These are phyloP conservation scores for Aspergillus viridinutans DNA, from an alignment of 2,329 filamentous ascomycete genomes.

Conservation along the genomic window DNA sequence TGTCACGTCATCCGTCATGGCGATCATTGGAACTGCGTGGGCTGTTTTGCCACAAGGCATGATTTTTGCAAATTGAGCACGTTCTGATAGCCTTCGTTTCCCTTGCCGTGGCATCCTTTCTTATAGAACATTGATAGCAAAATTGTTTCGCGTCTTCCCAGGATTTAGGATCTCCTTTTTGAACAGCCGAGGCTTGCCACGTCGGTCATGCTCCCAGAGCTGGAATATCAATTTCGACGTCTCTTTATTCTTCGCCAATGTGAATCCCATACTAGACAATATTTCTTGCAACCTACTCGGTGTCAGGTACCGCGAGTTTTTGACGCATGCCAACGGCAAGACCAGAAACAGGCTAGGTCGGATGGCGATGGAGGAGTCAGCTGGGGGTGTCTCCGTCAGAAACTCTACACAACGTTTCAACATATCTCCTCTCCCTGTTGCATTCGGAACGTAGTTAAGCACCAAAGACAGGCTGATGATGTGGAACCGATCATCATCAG, in stretches of 20 bases:
- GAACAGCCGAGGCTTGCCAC: slow-evolving; percentile 41
- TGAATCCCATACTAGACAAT: slow-evolving; percentile 74
- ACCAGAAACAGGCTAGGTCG: slow-evolving; percentile 73
- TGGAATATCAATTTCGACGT: slow-evolving; percentile 85
- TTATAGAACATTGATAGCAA: slow-evolving; percentile 65
- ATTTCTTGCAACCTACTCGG: slow-evolving; percentile 65
- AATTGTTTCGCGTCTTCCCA: slow-evolving; percentile 80
- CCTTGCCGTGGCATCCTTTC: slow-evolving; percentile 11
- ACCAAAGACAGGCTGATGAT: slow-evolving; percentile 89
- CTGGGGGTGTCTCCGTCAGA: slow-evolving; percentile 42
- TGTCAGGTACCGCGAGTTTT: slow-evolving; percentile 86
- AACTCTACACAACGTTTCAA: slow-evolving; percentile 70
- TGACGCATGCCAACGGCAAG: slow-evolving; percentile 78
- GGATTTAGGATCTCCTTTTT: slow-evolving; percentile 73
- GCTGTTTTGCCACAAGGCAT: slow-evolving; percentile 78
- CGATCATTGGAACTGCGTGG: slow-evolving; percentile 75
- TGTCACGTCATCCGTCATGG: slow-evolving; percentile 64
- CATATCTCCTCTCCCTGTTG: slow-evolving; percentile 75
- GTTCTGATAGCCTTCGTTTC: neutral
- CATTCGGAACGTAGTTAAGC: slow-evolving; percentile 86
- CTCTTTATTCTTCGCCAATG: slow-evolving; percentile 60
- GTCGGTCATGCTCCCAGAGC: slow-evolving; percentile 62
- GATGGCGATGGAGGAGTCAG: slow-evolving; percentile 21
- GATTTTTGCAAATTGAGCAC: slow-evolving; percentile 49
- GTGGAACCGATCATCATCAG: slow-evolving; percentile 66